Base-by-base conservation (phyloP, 371 early-diverging fungal genomes). In the Circinella minor region DNA sequence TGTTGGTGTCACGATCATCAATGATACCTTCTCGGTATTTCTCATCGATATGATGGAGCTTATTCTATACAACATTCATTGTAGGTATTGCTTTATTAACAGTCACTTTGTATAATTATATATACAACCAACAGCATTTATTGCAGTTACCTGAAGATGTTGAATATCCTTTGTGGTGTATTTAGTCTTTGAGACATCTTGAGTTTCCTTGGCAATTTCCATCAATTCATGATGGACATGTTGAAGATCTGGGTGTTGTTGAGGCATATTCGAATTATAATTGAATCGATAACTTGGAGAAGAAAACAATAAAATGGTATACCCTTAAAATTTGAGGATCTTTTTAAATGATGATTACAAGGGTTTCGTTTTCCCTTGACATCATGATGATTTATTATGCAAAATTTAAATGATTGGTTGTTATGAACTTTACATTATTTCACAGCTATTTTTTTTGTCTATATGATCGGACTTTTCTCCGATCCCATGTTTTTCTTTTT, bases 201-300 rank as follows among this genome's bases (percentile, higher is more conserved):
- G 71, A 14, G 80, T 72, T 63, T 83, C 81, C 68, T 63, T 72
- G 6, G 81, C 77, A 57, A 83, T 77, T 14, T 76, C 77, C 70
- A 77, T 72, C 68, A 83, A 70, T 71, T 81, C 77, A 27, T 77
- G 67, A 66, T 81, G 81, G 60, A 81, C 75, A 51, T 74, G 64
- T 60, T 77, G 65, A 36, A 65, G 65, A 65, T n/a, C 37, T 9
- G 65, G 54, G 27, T 27, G 27, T 43, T 46, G 6, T 36, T 64
- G 64, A 65, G 65, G 65, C 65, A 65, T 65, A 37, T 51, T 63
- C 27, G 62, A n/a, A 61, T 18, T 38, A 34, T 34, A 36, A 14
- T 61, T 17, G 14, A n/a, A 1, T 57, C 1, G 57, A 57, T 57
- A 27, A 10, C 6, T 57, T 18, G 57, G 27, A 34, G 36, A 57